Base-by-base conservation (phyloP, 164 flowering plant genomes). In the Vitis rupestris region DNA sequence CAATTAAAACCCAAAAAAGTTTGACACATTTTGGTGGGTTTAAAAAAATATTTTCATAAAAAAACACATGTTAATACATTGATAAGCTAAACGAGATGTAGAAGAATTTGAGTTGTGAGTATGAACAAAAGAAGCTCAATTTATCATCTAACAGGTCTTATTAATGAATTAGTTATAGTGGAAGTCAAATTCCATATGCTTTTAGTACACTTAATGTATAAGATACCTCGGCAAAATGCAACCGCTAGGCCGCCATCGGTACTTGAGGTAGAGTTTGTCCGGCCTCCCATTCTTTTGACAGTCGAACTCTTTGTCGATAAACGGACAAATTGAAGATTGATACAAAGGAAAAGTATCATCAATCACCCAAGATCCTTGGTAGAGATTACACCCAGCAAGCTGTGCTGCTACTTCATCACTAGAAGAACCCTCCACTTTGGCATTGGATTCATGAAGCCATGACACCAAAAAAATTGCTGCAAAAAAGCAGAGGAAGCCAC, bases 361-460 rank as follows among this genome's bases (percentile, higher is more conserved):
- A 19, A 16, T 27, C n/a, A 82, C 75, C 88, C 88, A 85, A 31
- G 74, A 72, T 9, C 88, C 88, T 15, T 71, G 16, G 68, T 67
- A 85, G 10, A 68, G 51, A 78, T 85, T 67, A 74, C 88, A 82
- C 10, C 67, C 57, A 0, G 17, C 48, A 1, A 48, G 2, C 11
- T 52, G 15, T 14, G 17, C 17, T 37, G 37, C 30, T 16, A 13
- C 59, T 29, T 50, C 8, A 6, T 12, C 50, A 11, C 9, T 16
- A n/a, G 52, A 44, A 23, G 27, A n/a, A 54, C 14, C 27, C 17
- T 49, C 7, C 53, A 19, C 1, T 30, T 11, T 31, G 11, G n/a
- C 55, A 53, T 53, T 54, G 10, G 61, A 56, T n/a, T 55, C 17
- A 12, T 9, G 56, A 27, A 54, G 10, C 6, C 12, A 10, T 49